These are phyloP conservation scores for Physcomitrellopsis africana DNA, from an alignment of 225 moss, liverwort and hornwort genomes.

Conservation along the genomic window DNA sequence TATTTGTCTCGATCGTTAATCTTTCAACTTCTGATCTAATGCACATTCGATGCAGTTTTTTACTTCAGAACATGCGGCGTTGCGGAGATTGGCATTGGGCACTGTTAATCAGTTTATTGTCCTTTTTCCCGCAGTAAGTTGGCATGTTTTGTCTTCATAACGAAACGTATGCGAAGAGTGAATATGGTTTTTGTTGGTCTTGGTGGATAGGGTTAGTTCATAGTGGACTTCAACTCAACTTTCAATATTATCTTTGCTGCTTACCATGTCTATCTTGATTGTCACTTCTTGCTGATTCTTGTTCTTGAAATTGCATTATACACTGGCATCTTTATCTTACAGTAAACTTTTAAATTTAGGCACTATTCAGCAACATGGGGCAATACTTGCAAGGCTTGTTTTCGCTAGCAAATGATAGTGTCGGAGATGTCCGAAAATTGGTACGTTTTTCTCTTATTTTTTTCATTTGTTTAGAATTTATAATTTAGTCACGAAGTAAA, in stretches of 20 bases:
- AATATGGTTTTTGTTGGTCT: constrained; percentile 4
- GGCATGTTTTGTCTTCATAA: constrained; percentile 11
- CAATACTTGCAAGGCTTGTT: constrained; percentile 94
- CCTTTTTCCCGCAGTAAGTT: constrained; percentile 85
- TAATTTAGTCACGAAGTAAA: no score
- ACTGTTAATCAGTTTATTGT: constrained; percentile 94
- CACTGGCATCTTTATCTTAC: constrained; percentile 18
- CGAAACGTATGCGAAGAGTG: constrained; percentile 16
- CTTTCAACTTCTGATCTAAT: constrained; percentile 22
- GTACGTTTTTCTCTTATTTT: constrained; percentile 33
- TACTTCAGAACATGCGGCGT: constrained; percentile 72
- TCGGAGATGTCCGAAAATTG: constrained; percentile 92
- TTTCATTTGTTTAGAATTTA: constrained; percentile 7
- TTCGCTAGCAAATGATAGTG: constrained; percentile 82
- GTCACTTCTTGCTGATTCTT: constrained; percentile 8
- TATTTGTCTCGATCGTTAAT: constrained; percentile 17
- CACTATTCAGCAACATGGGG: constrained; percentile 91
- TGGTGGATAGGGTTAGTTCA: constrained; percentile 4
- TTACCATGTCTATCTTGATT: neutral
- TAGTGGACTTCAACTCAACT: constrained; percentile 18
- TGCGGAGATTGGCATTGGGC: constrained; percentile 84
- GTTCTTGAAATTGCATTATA: constrained; percentile 20
- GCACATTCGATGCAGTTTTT: constrained; percentile 78
- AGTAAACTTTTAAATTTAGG: constrained; percentile 53
- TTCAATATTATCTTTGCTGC: constrained; percentile 9